Conservation (phyloP, 2,329 filamentous ascomycete species). For the Fusarium sp. region DNA sequence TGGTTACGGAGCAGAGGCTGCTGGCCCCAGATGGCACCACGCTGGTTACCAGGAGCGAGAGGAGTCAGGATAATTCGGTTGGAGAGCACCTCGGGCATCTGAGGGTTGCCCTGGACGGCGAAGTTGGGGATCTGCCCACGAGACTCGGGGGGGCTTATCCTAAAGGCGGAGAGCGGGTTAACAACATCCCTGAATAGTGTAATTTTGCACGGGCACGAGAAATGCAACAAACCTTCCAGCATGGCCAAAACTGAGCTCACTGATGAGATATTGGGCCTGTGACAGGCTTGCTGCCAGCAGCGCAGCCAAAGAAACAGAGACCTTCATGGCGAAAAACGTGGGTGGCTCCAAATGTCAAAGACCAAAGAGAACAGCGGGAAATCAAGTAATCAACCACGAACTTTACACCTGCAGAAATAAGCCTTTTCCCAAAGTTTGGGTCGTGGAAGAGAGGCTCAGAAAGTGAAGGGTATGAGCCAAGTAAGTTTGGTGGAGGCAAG, state of each 20-base stretch:
- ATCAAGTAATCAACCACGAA: slow-evolving; percentile 20
- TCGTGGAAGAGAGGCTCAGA: slow-evolving; percentile 15
- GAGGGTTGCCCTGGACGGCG: slow-evolving; percentile 67
- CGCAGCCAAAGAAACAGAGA: slow-evolving; percentile 57
- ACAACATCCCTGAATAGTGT: slow-evolving; percentile 3
- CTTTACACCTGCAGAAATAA: slow-evolving; percentile 17
- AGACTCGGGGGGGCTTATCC: slow-evolving; percentile 74
- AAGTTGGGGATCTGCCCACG: slow-evolving; percentile 68
- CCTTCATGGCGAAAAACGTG: slow-evolving; percentile 60
- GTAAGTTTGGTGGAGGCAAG: slow-evolving; percentile 43
- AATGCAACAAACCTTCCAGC: slow-evolving; percentile 67
- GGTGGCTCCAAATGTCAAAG: slow-evolving; percentile 24
- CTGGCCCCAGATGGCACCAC: slow-evolving; percentile 87
- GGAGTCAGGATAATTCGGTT: slow-evolving; percentile 95
- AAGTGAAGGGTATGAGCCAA: slow-evolving; percentile 30
- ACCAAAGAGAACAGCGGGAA: slow-evolving; percentile 25
- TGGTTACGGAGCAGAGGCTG: slow-evolving; percentile 71
- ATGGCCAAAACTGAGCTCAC: slow-evolving; percentile 84
- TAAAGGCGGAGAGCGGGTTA: slow-evolving; percentile 51
- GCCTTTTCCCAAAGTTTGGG: slow-evolving; percentile 20
- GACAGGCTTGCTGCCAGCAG: slow-evolving; percentile 64
- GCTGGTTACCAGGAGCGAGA: slow-evolving; percentile 85
- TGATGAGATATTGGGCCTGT: slow-evolving; percentile 77
- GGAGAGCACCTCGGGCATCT: slow-evolving; percentile 77
- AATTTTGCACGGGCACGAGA: slow-evolving; percentile 8